Evolutionary conservation across 805 yeast species (phyloP).

Genomic region (Phaffomyces opuntiae): DNA sequence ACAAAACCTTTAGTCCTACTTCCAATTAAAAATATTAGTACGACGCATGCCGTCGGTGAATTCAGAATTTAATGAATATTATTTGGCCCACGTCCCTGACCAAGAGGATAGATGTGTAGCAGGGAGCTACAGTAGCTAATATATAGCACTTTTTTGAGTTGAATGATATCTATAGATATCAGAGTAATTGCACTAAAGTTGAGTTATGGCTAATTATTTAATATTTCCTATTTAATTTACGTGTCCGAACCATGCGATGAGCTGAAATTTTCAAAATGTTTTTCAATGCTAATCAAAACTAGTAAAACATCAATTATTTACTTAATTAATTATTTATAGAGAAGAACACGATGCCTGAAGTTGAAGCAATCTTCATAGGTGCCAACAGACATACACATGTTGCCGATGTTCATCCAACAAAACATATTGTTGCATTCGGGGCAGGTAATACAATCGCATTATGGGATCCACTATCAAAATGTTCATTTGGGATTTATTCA

Average conservation of each 20-base stretch:
- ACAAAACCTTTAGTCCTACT: too few relatives aligned
- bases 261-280: background rate
- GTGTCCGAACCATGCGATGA: slow-evolving; percentile 4
- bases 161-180: too few relatives aligned
- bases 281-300: background rate
- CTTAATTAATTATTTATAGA: background rate
- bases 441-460: slow-evolving; percentile 61
- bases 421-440: slow-evolving; percentile 57
- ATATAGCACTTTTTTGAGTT: too few relatives aligned
- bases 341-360: slow-evolving; percentile 8
- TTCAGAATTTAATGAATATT: too few relatives aligned
- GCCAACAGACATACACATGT: slow-evolving; percentile 62
- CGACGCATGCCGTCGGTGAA: background rate
- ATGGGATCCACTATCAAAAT: slow-evolving; percentile 49
- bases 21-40: too few relatives aligned
- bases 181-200: too few relatives aligned
- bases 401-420: slow-evolving; percentile 39
- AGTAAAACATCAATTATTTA: background rate
- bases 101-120: too few relatives aligned
- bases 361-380: slow-evolving; percentile 61
- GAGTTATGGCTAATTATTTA: too few relatives aligned
- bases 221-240: too few relatives aligned
- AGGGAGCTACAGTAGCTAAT: too few relatives aligned
- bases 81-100: too few relatives aligned
- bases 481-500: slow-evolving; percentile 38